Percentiles rank a stretch among this genome's conserved stretches.
These are phyloP conservation scores for Mycena belliarum DNA, from an alignment of 768 basidiomycete species.

Conservation along the genomic window DNA sequence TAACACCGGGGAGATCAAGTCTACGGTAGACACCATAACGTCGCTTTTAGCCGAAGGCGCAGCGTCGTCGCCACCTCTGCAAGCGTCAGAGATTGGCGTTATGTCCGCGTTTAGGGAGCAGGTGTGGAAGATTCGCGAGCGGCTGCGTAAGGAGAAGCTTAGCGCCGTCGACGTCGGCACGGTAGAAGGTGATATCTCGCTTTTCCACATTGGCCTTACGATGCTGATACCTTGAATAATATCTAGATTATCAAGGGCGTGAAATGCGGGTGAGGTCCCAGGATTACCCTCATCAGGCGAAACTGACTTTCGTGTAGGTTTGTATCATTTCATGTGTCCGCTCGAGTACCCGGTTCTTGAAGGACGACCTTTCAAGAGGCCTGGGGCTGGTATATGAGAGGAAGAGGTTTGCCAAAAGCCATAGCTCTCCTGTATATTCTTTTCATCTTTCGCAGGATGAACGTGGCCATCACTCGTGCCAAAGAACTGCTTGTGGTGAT, in stretches of 20 bases:
- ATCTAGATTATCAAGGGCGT: conserved; percentile 51
- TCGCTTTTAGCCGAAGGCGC: conserved; percentile 39
- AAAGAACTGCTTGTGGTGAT: conserved; percentile 52
- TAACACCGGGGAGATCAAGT: conserved; percentile 48
- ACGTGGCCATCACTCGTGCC: conserved; percentile 56
- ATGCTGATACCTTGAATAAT: background rate
- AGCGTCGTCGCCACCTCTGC: conserved; percentile 40
- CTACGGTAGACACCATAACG: conserved; percentile 38
- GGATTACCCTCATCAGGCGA: background rate
- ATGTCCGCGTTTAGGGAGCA: conserved; percentile 58
- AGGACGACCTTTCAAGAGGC: conserved; percentile 48
- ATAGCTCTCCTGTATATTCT: too few species aligned
- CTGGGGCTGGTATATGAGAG: conserved; percentile 47
- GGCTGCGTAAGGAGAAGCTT: conserved; percentile 41
- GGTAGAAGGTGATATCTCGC: conserved; percentile 50
- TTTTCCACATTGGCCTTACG: background rate
- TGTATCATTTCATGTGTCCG: conserved; percentile 55
- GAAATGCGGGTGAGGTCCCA: conserved; percentile 38
- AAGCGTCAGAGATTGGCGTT: conserved; percentile 44
- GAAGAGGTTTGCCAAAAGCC: conserved; percentile 37
- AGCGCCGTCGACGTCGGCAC: conserved; percentile 52
- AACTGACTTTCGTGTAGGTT: conserved; percentile 17
- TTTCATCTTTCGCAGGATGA: conserved; percentile 39
- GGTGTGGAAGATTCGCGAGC: conserved; percentile 51
- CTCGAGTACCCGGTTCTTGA: conserved; percentile 44